These are phyloP conservation scores for Xylaria venustula DNA, from an alignment of 495 filamentous ascomycete species.

Conservation along the genomic window DNA sequence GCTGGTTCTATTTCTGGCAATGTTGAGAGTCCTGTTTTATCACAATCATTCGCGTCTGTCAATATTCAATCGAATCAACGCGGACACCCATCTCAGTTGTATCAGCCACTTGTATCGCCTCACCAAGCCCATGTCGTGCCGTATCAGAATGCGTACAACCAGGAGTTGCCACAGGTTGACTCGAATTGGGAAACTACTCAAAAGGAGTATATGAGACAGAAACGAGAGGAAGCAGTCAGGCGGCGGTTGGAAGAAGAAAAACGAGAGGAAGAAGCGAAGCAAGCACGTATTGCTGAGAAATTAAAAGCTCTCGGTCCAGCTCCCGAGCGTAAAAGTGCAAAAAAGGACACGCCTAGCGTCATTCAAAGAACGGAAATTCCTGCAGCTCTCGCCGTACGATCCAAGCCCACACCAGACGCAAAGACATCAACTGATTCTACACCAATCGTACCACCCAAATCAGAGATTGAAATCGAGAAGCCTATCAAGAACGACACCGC, in stretches of 20 bases:
- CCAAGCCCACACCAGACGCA: neutral
- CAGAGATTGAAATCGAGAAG: slow-evolving; percentile 1
- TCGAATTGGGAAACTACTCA: slow-evolving; percentile 64
- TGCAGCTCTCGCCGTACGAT: slow-evolving; percentile 11
- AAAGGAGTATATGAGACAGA: slow-evolving; percentile 82
- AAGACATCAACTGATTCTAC: neutral
- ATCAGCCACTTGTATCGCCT: slow-evolving; percentile 51
- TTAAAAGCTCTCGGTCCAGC: slow-evolving; percentile 72
- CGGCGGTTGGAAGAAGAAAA: slow-evolving; percentile 79
- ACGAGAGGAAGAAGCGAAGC: slow-evolving; percentile 71
- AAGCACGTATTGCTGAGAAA: slow-evolving; percentile 81
- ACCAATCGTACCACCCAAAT: slow-evolving; percentile 19
- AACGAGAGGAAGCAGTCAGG: slow-evolving; percentile 71
- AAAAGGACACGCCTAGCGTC: slow-evolving; percentile 42
- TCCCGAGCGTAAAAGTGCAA: slow-evolving; percentile 59
- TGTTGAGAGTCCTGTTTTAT: slow-evolving; percentile 48
- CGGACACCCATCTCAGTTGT: slow-evolving; percentile 38
- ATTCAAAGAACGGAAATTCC: slow-evolving; percentile 35
- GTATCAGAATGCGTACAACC: slow-evolving; percentile 33
- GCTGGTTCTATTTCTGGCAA: slow-evolving; percentile 44
- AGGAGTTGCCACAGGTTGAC: slow-evolving; percentile 42
- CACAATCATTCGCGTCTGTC: slow-evolving; percentile 42
- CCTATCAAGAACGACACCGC: slow-evolving; percentile 23
- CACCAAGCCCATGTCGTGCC: slow-evolving; percentile 48
- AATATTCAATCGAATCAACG: slow-evolving; percentile 31